Evolutionary conservation across 164 flowering plant genomes (phyloP).

Genomic region (Vitis rupestris): DNA sequence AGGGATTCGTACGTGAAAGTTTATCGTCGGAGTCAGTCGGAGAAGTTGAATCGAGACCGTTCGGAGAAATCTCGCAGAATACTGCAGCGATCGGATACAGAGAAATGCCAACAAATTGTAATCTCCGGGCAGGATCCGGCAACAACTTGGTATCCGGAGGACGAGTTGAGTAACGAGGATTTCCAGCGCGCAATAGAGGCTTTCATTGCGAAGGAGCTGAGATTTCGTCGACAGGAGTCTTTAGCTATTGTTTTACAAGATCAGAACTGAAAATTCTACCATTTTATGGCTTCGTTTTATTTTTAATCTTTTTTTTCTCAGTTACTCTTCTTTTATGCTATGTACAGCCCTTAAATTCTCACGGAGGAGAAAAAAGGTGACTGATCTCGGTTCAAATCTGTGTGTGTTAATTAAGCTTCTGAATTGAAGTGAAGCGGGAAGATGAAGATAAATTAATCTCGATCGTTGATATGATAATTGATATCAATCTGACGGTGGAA

Average conservation of each 20-base stretch:
- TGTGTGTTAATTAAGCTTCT: no score
- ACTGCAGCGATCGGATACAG: slow-evolving; percentile 59
- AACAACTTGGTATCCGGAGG: slow-evolving; percentile 21
- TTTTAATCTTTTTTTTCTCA: no score
- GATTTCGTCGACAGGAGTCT: slow-evolving; percentile 35
- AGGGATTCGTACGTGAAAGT: slow-evolving; percentile 7
- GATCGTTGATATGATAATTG: no score
- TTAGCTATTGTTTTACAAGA: slow-evolving; percentile 19
- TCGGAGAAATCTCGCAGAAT: slow-evolving; percentile 1
- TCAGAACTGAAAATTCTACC: slow-evolving; percentile 3
- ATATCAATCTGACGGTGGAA: no score
- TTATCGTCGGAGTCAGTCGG: slow-evolving; percentile 38
- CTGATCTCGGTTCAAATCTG: no score
- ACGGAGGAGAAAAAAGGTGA: no score
- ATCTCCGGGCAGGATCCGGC: not conserved
- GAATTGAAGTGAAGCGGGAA: no score
- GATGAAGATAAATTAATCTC: no score
- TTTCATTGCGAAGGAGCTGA: slow-evolving; percentile 48
- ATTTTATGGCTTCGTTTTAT: no score
- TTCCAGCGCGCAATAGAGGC: slow-evolving; percentile 49
- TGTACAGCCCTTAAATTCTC: no score
- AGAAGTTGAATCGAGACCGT: slow-evolving; percentile 22
- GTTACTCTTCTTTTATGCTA: no score
- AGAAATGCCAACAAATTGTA: slow-evolving; percentile 17
- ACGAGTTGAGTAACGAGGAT: slow-evolving; percentile 54